These are phyloP conservation scores for Aspergillus bridgeri DNA, from an alignment of 495 filamentous ascomycete genomes.

Conservation along the genomic window DNA sequence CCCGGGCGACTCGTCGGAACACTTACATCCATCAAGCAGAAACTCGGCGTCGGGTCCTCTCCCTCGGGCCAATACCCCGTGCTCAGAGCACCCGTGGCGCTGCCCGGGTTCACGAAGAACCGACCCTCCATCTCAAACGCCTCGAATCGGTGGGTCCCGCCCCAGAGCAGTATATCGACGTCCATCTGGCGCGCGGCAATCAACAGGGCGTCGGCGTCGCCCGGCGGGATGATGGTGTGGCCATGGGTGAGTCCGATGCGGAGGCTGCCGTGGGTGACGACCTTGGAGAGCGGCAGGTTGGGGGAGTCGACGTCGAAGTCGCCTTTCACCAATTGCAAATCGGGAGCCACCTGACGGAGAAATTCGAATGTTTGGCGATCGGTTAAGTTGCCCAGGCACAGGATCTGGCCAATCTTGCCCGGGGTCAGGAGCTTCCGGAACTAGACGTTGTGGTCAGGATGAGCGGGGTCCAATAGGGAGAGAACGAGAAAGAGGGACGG, in stretches of 20 bases:
- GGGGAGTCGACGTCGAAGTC: slow-evolving; percentile 92
- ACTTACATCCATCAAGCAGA: slow-evolving; percentile 84
- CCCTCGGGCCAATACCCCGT: slow-evolving; percentile 66
- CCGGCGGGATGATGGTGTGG: slow-evolving; percentile 87
- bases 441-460: slow-evolving; percentile 39
- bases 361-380: slow-evolving; percentile 93
- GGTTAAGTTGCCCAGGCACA: slow-evolving; percentile 96
- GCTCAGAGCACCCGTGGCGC: slow-evolving; percentile 80
- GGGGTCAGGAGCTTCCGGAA: slow-evolving; percentile 98
- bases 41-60: slow-evolving; percentile 88
- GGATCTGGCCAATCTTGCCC: slow-evolving; percentile 95
- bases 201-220: slow-evolving; percentile 84
- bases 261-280: slow-evolving; percentile 88
- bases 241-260: slow-evolving; percentile 97
- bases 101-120: slow-evolving; percentile 98
- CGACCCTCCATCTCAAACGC: slow-evolving; percentile 98
- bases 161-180: slow-evolving; percentile 95
- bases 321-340: slow-evolving; percentile 92
- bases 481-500: background rate
- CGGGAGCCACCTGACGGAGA: slow-evolving; percentile 84
- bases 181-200: slow-evolving; percentile 95
- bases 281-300: slow-evolving; percentile 85
- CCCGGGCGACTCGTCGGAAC: background rate
- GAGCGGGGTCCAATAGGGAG: slow-evolving; percentile 2
- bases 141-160: slow-evolving; percentile 95